A percentile compares a stretch with the other conserved stretches of the same genome.
These are phyloP conservation scores for Solanum aculeatissimum DNA, from an alignment of 305 asterid species.

Conservation along the genomic window DNA sequence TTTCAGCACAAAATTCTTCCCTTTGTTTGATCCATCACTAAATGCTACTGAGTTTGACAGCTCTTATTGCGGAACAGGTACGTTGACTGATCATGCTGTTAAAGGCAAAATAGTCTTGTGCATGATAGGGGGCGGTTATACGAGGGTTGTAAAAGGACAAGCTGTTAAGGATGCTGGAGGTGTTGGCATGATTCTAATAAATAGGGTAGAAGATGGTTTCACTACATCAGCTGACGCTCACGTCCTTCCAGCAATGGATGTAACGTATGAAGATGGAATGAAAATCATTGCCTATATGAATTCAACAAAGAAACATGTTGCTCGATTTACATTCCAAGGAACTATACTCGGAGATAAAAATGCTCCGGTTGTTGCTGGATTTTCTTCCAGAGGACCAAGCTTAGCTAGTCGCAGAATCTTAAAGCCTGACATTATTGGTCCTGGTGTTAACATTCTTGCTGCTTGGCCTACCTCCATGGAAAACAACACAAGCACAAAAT, in stretches of 20 bases:
- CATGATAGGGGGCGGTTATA: not conserved
- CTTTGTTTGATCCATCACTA: conserved; percentile 15
- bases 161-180: conserved; percentile 31
- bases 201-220: not conserved
- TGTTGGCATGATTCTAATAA: conserved; percentile 35
- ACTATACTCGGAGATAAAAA: conserved; percentile 24
- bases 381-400: conserved; percentile 44
- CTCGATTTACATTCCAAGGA: conserved; percentile 20
- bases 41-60: not conserved
- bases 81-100: not conserved
- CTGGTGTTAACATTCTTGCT: conserved; percentile 39
- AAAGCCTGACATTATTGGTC: conserved; percentile 52
- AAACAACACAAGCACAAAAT: conserved; percentile 7
- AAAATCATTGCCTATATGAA: conserved; percentile 14
- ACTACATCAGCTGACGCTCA: conserved; percentile 2
- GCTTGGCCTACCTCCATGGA: conserved; percentile 28
- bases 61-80: conserved; percentile 3
- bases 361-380: conserved; percentile 32
- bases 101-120: conserved; percentile 28
- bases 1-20: conserved; percentile 10
- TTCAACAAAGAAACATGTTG: conserved; percentile 14
- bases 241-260: conserved; percentile 23
- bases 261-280: conserved; percentile 6
- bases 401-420: conserved; percentile 25
- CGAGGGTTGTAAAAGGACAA: not conserved